Evolutionary conservation across 371 early-diverging fungal genomes (phyloP).

Genomic region (Dichotomocladium elegans): DNA sequence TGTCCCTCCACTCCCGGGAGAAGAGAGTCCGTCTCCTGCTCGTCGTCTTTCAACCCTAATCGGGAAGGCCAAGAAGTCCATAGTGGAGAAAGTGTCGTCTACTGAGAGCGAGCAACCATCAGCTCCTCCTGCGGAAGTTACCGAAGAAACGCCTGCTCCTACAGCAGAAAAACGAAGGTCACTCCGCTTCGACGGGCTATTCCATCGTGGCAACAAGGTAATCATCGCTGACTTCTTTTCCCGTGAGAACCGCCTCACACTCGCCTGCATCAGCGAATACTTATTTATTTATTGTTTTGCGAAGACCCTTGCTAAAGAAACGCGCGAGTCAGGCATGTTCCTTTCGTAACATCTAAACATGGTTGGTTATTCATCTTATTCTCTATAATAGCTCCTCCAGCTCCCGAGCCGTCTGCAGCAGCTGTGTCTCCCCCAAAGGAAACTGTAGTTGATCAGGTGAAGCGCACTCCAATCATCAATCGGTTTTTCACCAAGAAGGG

Average conservation of each 20-base stretch:
- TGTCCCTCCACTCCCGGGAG: slow-evolving; percentile 13
- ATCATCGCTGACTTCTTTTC: not conserved
- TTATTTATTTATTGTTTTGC: not conserved
- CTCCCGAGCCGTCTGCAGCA: slow-evolving; percentile 1
- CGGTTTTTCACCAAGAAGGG: slow-evolving; percentile 35
- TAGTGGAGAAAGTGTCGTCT: slow-evolving; percentile 8
- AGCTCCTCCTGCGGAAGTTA: not conserved
- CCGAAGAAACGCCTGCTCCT: slow-evolving; percentile 1
- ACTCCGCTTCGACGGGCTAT: slow-evolving; percentile 2
- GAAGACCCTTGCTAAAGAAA: not conserved
- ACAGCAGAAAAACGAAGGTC: slow-evolving; percentile 11
- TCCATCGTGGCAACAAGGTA: slow-evolving; percentile 16
- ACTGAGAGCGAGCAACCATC: not conserved
- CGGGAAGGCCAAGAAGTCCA: slow-evolving; percentile 15
- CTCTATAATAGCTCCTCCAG: slow-evolving; percentile 2
- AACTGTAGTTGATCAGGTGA: slow-evolving; percentile 28
- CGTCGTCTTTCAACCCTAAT: slow-evolving; percentile 14
- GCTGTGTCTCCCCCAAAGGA: slow-evolving; percentile 21
- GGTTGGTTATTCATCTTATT: not conserved
- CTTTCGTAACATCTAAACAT: not conserved
- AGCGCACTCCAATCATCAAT: slow-evolving; percentile 22
- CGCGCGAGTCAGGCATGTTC: not conserved
- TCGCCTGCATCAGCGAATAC: no score
- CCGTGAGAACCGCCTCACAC: not conserved
- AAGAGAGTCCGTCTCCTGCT: slow-evolving; percentile 3